Evolutionary conservation across 805 yeast genomes (phyloP).

Genomic region (Kregervanrija fluxuum): DNA sequence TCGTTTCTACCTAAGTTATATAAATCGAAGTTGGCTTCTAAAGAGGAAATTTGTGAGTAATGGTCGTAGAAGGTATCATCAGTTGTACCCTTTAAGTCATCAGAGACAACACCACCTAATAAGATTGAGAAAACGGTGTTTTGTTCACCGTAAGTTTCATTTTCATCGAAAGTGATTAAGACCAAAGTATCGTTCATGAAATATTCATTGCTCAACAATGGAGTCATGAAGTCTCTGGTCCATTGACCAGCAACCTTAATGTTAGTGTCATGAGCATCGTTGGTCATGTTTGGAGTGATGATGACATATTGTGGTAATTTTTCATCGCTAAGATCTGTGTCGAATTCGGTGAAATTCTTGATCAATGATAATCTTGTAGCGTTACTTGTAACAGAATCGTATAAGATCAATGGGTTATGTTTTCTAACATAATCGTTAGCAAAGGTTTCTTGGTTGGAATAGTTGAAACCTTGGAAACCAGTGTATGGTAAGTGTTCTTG

Average conservation of each 20-base stretch:
- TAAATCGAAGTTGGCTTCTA: conserved; percentile 44
- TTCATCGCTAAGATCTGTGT: conserved; percentile 32
- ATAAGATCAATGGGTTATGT: conserved; percentile 42
- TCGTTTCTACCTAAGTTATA: conserved; percentile 45
- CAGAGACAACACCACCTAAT: conserved; percentile 42
- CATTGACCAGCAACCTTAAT: conserved; percentile 40
- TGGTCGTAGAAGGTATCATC: conserved; percentile 46
- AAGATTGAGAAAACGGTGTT: conserved; percentile 40
- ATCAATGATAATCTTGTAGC: conserved; percentile 34
- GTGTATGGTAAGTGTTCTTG: conserved; percentile 47
- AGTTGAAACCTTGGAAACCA: conserved; percentile 43
- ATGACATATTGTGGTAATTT: conserved; percentile 45
- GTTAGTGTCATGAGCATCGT: conserved; percentile 46
- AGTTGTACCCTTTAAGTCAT: conserved; percentile 32
- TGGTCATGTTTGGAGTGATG: conserved; percentile 47
- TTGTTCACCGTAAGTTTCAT: conserved; percentile 34
- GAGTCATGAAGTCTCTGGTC: conserved; percentile 38
- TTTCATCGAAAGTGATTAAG: conserved; percentile 44
- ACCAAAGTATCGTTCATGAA: conserved; percentile 40
- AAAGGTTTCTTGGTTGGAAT: conserved; percentile 32
- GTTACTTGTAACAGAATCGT: conserved; percentile 31
- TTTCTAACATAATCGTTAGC: conserved; percentile 46
- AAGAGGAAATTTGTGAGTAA: conserved; percentile 43
- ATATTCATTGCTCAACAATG: conserved; percentile 36
- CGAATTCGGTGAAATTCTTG: conserved; percentile 40